Conservation (phyloP, 1,139 yeast genomes). For the Sugiyamaella pinicola region DNA sequence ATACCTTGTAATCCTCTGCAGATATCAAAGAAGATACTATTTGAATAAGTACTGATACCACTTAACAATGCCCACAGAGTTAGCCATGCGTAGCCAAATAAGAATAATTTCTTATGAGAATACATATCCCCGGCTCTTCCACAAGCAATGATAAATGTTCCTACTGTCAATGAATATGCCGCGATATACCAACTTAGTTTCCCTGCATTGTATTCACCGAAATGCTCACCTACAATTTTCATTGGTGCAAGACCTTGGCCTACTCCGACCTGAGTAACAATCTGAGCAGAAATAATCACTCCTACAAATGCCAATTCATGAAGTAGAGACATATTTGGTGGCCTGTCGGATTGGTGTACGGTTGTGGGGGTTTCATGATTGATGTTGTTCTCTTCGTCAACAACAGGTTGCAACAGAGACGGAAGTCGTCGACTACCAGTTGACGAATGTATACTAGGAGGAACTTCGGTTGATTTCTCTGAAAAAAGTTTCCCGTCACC, state of each 20-base stretch:
- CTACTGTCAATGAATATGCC: slow-evolving; percentile 59
- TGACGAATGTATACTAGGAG: neutral
- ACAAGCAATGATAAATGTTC: slow-evolving; percentile 61
- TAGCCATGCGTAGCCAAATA: slow-evolving; percentile 54
- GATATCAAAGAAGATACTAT: slow-evolving; percentile 49
- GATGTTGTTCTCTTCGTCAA: neutral
- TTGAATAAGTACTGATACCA: slow-evolving; percentile 46
- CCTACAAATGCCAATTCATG: slow-evolving; percentile 38
- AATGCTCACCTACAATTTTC: slow-evolving; percentile 45
- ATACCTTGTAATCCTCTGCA: slow-evolving; percentile 63
- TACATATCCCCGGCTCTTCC: slow-evolving; percentile 67
- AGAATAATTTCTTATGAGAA: slow-evolving; percentile 56
- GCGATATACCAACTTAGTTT: slow-evolving; percentile 63
- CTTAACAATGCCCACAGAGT: slow-evolving; percentile 54
- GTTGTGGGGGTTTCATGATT: neutral
- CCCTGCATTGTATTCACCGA: slow-evolving; percentile 45
- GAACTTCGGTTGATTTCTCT: neutral
- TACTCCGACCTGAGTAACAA: slow-evolving; percentile 54
- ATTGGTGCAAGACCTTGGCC: slow-evolving; percentile 51
- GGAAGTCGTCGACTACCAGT: neutral
- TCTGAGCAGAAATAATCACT: slow-evolving; percentile 48
- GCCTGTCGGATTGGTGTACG: neutral
- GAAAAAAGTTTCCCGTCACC: neutral
- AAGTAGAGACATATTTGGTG: slow-evolving; percentile 13
- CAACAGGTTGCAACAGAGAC: neutral